Conservation (phyloP, 306 rosid genomes). For the Cyamopsis tetragonoloba region DNA sequence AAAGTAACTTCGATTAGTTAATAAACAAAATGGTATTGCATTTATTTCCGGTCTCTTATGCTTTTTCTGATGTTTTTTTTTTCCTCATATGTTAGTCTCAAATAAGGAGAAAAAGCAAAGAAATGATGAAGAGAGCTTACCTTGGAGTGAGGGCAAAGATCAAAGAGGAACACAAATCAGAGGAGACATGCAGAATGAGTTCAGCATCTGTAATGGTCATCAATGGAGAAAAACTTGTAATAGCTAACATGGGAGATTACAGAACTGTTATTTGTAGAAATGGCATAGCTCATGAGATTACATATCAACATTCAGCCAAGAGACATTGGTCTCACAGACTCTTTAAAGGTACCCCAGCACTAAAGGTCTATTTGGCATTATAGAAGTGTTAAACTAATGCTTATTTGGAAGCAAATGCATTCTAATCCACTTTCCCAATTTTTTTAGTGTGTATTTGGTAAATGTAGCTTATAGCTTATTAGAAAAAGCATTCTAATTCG, state of each 20-base stretch:
- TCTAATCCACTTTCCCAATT: background rate
- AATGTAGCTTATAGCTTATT: too few relatives aligned
- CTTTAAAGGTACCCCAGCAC: constrained; percentile 41
- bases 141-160: constrained; percentile 48
- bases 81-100: constrained; percentile 37
- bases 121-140: constrained; percentile 66
- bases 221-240: constrained; percentile 66
- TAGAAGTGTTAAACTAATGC: background rate
- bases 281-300: constrained; percentile 60
- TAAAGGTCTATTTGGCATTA: background rate
- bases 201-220: constrained; percentile 66
- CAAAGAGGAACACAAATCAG: constrained; percentile 34
- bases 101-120: constrained; percentile 51
- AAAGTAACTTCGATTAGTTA: background rate
- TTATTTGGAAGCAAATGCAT: background rate
- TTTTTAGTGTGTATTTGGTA: too few relatives aligned
- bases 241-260: constrained; percentile 67
- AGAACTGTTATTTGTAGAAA: constrained; percentile 72
- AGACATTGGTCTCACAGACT: constrained; percentile 57
- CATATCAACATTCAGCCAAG: constrained; percentile 23
- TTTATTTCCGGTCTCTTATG: background rate
- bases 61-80: background rate
- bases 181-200: constrained; percentile 35
- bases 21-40: background rate
- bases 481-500: too few relatives aligned